Evolutionary conservation across 2,329 filamentous ascomycete species (phyloP).

Genomic region (Rutstroemia sydowiana): DNA sequence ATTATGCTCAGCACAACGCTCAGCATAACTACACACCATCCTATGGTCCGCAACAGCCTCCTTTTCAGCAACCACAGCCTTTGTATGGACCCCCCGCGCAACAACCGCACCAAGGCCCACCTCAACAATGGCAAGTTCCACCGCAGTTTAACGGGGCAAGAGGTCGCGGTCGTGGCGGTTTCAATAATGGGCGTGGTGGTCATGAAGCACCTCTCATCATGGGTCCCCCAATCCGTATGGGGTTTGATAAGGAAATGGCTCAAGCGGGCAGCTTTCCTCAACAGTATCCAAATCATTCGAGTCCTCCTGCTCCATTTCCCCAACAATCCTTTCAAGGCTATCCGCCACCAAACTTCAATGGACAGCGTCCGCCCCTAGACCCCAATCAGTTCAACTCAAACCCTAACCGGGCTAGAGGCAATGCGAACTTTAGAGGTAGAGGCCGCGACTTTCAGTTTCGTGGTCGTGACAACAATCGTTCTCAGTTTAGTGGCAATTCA

Average conservation of each 20-base stretch:
- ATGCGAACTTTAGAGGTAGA: slow-evolving; percentile 33
- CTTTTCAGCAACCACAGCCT: slow-evolving; percentile 23
- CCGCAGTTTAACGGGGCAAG: slow-evolving; percentile 31
- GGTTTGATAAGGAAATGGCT: slow-evolving; percentile 42
- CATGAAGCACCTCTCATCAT: slow-evolving; percentile 38
- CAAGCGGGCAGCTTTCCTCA: slow-evolving; percentile 39
- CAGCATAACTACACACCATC: slow-evolving; percentile 36
- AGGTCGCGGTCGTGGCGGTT: slow-evolving; percentile 31
- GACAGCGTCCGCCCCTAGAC: slow-evolving; percentile 30
- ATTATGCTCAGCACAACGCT: slow-evolving; percentile 49
- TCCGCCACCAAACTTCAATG: slow-evolving; percentile 32
- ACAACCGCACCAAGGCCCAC: slow-evolving; percentile 30
- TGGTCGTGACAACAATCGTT: slow-evolving; percentile 29
- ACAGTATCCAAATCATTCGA: slow-evolving; percentile 30
- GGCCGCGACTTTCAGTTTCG: slow-evolving; percentile 34
- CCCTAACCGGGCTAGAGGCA: slow-evolving; percentile 35
- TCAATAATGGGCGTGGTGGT: slow-evolving; percentile 36
- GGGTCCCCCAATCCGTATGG: slow-evolving; percentile 49
- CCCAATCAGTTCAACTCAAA: slow-evolving; percentile 31
- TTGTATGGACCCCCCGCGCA: slow-evolving; percentile 32
- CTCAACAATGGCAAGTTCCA: slow-evolving; percentile 35
- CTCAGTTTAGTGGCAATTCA: slow-evolving; percentile 15
- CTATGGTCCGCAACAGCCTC: slow-evolving; percentile 30
- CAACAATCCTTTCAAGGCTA: slow-evolving; percentile 33
- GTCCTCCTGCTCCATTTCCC: slow-evolving; percentile 26